Evolutionary conservation across 805 yeast genomes (phyloP), one percentile per base, ranked within the genome.

Genomic region (Saccharomycopsis sp.): DNA sequence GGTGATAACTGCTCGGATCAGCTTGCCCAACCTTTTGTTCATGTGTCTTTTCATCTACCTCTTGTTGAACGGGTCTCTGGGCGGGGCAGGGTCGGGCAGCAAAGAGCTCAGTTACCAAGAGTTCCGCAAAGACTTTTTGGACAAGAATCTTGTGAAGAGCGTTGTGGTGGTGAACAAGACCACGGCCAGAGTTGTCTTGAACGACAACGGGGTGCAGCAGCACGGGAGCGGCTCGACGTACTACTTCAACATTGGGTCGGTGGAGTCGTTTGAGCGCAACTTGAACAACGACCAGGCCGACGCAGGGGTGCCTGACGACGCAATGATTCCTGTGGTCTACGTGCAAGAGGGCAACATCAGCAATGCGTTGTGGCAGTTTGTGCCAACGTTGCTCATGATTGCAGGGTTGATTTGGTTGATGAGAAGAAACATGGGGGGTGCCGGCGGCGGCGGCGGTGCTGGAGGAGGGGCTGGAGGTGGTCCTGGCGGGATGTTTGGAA

Each of bases 331-430:
- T 0, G 87, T 94, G 3, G 63, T 80, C 2, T 92, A 85, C 58
- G 70, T 76, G 23, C 75, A 73, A 48, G 85, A 80, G 57, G 85
- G 87, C 1, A 75, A 79, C 47, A 56, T 80, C 50, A 62, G 75
- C 17, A 75, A 78, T 39, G 68, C 80, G 29, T 48, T 84, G 22
- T 64, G 78, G 49, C 86, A 87, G 50, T 75, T 89, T 50, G 56
- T 89, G 38, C 98, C 99, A n/a, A 89, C 98, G 1, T 59, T 84
- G 4, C 62, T 89, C 41, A 72, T 92, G 65, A 76, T 92, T 52
- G 96, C 88, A 30, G 95, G 96, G 38, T 71, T 92, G 38, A 77
- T 79, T 61, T 92, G 82, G 69, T 65, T 92, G 60, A 79, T 88
- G 5, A 77, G 76, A 50, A 73, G 75, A 51, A 77, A 83, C 9